Evolutionary conservation across 2,329 filamentous ascomycete species (phyloP), one percentile per base, ranked within the genome.

Genomic region (Lithohypha guttulata): DNA sequence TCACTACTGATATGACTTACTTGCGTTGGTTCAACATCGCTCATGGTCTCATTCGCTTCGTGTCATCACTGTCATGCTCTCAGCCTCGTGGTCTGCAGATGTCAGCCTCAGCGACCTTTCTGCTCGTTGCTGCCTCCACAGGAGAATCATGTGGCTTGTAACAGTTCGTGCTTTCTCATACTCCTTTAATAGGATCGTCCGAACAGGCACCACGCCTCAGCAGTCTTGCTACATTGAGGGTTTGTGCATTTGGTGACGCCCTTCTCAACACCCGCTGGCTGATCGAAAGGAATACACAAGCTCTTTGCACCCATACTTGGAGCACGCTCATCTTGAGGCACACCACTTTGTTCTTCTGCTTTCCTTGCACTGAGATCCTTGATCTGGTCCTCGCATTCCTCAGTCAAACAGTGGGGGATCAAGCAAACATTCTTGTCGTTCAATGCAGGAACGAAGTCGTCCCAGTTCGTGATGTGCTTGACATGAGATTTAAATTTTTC

Each of bases 341-440:
- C 77, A 68, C 83, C 81, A 68, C 60, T 61, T 34, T 69, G 64
- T 40, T 66, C 61, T 53, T 69, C 63, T 2, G 61, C 79, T 52
- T 79, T 82, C 48, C 81, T 80, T 29, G 82, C 84, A 47, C 84
- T 93, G 58, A 87, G 71, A 41, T 93, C 85, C 75, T 96, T 96
- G 68, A 96, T 85, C 60, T 84, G 77, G 54, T 95, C 89, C 64
- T 95, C 89, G 57, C 89, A 96, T 59, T 83, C 77, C 44, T 76
- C 75, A 9, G 75, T 81, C 46, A 87, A 69, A 59, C 93, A 98
- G 69, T 85, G 83, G 38, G 89, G 89, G 49, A 96, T 93, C 44
- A 96, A 68, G 29, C 93, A 79, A 29, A 96, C 79, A 57, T 96
- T 94, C 74, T 93, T 93, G 58, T 74, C 69, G 61, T 98, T 91